These are phyloP conservation scores for Neurospora sp. DNA, from an alignment of 495 filamentous ascomycete species.

Conservation along the genomic window DNA sequence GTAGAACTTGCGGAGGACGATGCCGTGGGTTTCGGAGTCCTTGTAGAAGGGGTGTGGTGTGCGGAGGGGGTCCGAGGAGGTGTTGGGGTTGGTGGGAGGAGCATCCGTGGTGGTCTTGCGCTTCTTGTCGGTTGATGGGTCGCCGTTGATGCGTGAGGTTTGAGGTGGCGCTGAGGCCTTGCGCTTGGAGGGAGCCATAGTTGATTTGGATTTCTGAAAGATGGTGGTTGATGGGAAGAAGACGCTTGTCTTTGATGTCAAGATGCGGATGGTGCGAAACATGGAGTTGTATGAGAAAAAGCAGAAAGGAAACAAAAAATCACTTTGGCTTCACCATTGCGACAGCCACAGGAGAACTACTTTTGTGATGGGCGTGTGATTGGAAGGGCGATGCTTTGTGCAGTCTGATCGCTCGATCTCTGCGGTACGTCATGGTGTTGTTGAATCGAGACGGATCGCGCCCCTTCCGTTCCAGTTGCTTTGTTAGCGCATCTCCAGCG, in stretches of 20 bases:
- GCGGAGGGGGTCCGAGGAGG: constrained; percentile 19
- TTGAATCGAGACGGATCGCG: constrained; percentile 10
- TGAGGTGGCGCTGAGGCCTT: constrained; percentile 4
- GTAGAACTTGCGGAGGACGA: constrained; percentile 73
- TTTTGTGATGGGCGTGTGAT: constrained; percentile 1
- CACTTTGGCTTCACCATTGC: not conserved
- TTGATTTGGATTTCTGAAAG: not conserved
- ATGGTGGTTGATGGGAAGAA: not conserved
- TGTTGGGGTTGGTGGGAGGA: not conserved
- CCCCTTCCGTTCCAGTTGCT: constrained; percentile 9
- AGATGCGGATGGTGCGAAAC: not conserved
- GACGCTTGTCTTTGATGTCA: not conserved
- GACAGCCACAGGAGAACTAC: not conserved
- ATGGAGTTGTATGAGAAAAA: not conserved
- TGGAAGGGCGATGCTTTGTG: not conserved
- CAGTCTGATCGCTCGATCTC: constrained; percentile 14
- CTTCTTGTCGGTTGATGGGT: constrained; percentile 12
- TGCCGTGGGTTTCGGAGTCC: constrained; percentile 53
- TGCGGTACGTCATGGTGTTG: constrained; percentile 12
- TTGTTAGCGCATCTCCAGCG: constrained; percentile 10
- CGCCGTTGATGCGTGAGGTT: constrained; percentile 3
- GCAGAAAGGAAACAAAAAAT: not conserved
- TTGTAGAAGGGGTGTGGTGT: constrained; percentile 31
- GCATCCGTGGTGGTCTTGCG: constrained; percentile 1
- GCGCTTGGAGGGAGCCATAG: constrained; percentile 16